Conservation (phyloP, 345 rosid species). For the Eucalyptus marginata region DNA sequence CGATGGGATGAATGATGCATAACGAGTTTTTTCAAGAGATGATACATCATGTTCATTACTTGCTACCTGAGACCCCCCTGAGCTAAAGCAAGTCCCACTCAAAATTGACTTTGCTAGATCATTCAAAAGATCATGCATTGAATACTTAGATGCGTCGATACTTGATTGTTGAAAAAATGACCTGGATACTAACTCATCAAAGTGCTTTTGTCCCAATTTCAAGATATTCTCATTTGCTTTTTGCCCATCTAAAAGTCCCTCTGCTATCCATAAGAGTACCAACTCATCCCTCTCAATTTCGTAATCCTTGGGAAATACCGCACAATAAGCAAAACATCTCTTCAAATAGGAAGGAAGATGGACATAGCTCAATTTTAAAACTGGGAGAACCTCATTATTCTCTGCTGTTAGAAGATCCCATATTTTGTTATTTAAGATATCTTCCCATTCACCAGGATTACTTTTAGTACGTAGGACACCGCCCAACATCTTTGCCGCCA, state of each 20-base stretch:
- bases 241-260: background rate
- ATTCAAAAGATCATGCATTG: background rate
- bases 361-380: background rate
- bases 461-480: background rate
- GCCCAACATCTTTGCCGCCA: no score
- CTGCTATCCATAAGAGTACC: background rate
- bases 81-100: no score
- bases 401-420: rapidly evolving
- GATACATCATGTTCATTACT: no score
- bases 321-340: background rate
- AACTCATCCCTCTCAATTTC: background rate
- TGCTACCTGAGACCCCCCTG: rapidly evolving
- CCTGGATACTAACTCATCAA: background rate
- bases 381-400: background rate
- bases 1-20: no score
- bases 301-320: background rate
- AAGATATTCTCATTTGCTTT: background rate
- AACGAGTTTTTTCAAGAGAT: no score
- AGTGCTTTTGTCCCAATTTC: background rate
- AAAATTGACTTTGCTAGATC: background rate
- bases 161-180: no score
- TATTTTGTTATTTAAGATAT: background rate
- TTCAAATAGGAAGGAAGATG: background rate
- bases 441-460: background rate
- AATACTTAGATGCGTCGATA: no score